These are phyloP conservation scores for Blastomyces gilchristii DNA, from an alignment of 2,329 filamentous ascomycete species.

Conservation along the genomic window DNA sequence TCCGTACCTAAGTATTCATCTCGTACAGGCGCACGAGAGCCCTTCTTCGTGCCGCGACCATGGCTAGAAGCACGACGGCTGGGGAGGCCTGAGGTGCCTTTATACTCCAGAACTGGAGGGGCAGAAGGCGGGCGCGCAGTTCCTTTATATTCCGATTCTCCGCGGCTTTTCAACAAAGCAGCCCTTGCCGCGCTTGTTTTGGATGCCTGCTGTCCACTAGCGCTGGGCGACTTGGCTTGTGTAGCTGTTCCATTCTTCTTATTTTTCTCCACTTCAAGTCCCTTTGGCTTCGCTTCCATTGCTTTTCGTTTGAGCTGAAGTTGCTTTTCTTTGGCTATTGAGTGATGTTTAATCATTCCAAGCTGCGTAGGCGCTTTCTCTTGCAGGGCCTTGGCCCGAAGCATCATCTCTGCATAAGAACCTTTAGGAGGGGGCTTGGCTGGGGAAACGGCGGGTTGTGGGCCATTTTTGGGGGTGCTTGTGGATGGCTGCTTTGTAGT, in stretches of 20 bases:
- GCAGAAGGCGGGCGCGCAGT: constrained; percentile 22
- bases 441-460: constrained; percentile 16
- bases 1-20: constrained; percentile 40
- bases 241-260: constrained; percentile 21
- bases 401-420: constrained; percentile 50
- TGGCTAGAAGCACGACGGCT: constrained; percentile 20
- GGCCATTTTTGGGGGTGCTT: constrained; percentile 3
- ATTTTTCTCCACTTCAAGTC: constrained; percentile 26
- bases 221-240: constrained; percentile 12
- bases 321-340: constrained; percentile 46
- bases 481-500: constrained; percentile 15
- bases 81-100: constrained; percentile 34
- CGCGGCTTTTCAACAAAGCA: constrained; percentile 25
- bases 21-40: constrained; percentile 19
- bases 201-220: constrained; percentile 12
- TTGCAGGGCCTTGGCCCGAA: constrained; percentile 46
- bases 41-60: constrained; percentile 2
- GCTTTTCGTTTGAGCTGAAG: constrained; percentile 42
- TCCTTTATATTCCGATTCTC: constrained; percentile 30
- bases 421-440: constrained; percentile 45
- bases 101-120: constrained; percentile 26
- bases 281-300: constrained; percentile 33
- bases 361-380: constrained; percentile 37
- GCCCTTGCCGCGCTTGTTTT: constrained; percentile 19
- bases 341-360: constrained; percentile 48